Evolutionary conservation across 805 yeast species (phyloP).

Genomic region (Hanseniaspora meyeri): DNA sequence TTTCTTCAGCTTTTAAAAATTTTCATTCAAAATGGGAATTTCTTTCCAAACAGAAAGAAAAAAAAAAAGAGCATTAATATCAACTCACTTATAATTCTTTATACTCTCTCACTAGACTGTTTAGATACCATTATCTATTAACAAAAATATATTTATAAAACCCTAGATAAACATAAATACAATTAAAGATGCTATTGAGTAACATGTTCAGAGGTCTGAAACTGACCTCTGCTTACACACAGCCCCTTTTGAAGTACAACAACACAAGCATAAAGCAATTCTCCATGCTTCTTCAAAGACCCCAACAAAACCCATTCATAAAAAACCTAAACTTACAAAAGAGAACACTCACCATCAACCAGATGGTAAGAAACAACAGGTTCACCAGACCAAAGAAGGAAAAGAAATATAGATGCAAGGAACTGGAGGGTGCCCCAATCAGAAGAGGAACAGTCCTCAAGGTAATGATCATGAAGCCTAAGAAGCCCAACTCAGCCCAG

Average conservation of each 20-base stretch:
- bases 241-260: neutral
- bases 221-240: neutral
- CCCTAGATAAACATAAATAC: too few relatives aligned
- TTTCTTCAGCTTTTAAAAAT: too few relatives aligned
- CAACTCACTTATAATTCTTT: too few relatives aligned
- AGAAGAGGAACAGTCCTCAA: slow-evolving; percentile 86
- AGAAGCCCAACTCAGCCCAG: slow-evolving; percentile 96
- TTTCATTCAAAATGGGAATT: neutral
- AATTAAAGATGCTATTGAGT: neutral
- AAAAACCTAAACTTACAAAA: neutral
- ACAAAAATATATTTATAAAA: too few relatives aligned
- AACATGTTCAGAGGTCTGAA: slow-evolving; percentile 1
- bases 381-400: slow-evolving; percentile 31
- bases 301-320: neutral
- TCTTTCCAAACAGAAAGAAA: too few relatives aligned
- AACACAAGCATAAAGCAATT: neutral
- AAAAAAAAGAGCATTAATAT: too few relatives aligned
- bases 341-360: slow-evolving; percentile 6
- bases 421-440: slow-evolving; percentile 70
- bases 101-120: too few relatives aligned
- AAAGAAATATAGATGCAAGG: slow-evolving; percentile 56
- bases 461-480: slow-evolving; percentile 91
- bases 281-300: neutral
- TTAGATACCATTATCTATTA: too few relatives aligned
- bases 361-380: slow-evolving; percentile 3